Evolutionary conservation across 2,329 filamentous ascomycete species (phyloP).

Genomic region (Penicillium sp.): DNA sequence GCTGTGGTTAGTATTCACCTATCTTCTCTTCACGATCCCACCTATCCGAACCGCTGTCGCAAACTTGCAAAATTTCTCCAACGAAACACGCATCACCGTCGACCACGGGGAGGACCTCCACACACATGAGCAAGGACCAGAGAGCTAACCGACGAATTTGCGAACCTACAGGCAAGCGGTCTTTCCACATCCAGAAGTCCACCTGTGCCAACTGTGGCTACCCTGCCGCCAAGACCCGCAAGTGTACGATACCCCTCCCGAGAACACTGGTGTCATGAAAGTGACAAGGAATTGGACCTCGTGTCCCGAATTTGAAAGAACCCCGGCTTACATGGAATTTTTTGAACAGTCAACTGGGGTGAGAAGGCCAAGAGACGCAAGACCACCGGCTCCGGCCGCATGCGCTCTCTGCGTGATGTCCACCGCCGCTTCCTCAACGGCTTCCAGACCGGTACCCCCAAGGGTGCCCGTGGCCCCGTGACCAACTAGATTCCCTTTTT

Average conservation of each 20-base stretch:
- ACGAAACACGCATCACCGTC: conserved; percentile 12
- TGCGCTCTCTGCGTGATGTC: conserved; percentile 91
- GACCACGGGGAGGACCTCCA: conserved; percentile 12
- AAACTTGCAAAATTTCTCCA: conserved; percentile 18
- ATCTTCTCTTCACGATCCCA: conserved; percentile 13
- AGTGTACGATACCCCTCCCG: conserved; percentile 71
- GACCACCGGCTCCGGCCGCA: conserved; percentile 96
- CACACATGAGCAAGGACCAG: conserved; percentile 9
- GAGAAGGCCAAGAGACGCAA: conserved; percentile 99
- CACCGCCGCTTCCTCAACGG: conserved; percentile 95
- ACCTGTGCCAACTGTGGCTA: conserved; percentile 96
- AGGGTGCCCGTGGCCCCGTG: conserved; percentile 72
- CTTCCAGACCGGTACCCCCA: conserved; percentile 88
- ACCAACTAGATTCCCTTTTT: conserved; percentile 43
- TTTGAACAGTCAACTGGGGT: conserved; percentile 87
- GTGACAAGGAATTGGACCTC: neutral
- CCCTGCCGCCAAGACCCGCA: conserved; percentile 93
- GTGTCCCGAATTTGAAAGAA: conserved; percentile 4
- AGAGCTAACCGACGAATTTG: conserved; percentile 31
- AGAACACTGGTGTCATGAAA: conserved; percentile 8
- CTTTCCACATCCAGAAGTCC: conserved; percentile 99
- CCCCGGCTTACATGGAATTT: conserved; percentile 31
- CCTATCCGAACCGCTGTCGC: conserved; percentile 18
- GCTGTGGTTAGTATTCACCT: conserved; percentile 76
- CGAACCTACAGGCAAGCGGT: conserved; percentile 73